These are phyloP conservation scores for Warburgia ugandensis DNA, from an alignment of 164 flowering plant genomes.

Conservation along the genomic window DNA sequence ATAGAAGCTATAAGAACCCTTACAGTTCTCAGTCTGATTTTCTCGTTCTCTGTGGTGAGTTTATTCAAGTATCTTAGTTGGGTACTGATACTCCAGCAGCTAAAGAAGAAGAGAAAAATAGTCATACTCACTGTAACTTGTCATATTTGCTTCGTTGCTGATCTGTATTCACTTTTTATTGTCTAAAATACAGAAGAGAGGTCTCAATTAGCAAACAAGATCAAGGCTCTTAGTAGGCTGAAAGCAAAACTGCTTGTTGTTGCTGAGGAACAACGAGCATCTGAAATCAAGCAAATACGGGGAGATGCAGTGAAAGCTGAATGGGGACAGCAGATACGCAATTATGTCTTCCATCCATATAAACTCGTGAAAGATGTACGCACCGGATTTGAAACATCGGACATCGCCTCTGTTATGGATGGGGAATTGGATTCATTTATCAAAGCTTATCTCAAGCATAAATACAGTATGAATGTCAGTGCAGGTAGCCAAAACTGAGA, in stretches of 20 bases:
- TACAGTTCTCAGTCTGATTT: no score
- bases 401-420: constrained; percentile 88
- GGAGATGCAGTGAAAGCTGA: constrained; percentile 96
- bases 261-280: constrained; percentile 93
- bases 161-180: not conserved
- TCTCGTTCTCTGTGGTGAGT: no score
- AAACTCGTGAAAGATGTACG: constrained; percentile 93
- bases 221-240: constrained; percentile 76
- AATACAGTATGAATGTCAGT: constrained; percentile 36
- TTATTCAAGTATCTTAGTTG: no score
- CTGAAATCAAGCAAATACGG: constrained; percentile 86
- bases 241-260: constrained; percentile 90
- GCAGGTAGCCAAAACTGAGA: constrained; percentile 5
- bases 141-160: no score
- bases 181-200: constrained; percentile 70
- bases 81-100: no score
- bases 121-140: not conserved
- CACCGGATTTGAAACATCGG: constrained; percentile 77
- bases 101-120: not conserved
- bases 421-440: constrained; percentile 89
- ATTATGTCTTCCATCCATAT: constrained; percentile 98
- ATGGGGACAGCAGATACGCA: constrained; percentile 97
- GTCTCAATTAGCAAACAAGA: constrained; percentile 79
- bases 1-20: no score
- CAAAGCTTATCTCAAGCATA: constrained; percentile 76